Evolutionary conservation across 2,329 filamentous ascomycete species (phyloP).

Genomic region (Didymella sp.): DNA sequence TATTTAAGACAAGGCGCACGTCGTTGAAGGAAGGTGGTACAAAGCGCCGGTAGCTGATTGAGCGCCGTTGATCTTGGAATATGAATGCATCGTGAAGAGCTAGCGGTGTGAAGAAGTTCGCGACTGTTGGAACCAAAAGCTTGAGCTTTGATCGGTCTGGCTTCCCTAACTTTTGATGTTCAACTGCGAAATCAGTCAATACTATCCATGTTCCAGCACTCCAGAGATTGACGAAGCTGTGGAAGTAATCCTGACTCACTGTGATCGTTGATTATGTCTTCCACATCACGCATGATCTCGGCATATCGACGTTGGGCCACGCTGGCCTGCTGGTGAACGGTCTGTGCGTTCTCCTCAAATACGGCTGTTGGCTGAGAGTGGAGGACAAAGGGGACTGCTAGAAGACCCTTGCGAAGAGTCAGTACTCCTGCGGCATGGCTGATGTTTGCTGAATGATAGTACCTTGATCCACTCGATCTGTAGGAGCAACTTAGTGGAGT

Average conservation of each 20-base stretch:
- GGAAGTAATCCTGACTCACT: constrained; percentile 60
- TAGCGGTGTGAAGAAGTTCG: constrained; percentile 90
- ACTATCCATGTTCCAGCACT: neutral
- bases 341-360: constrained; percentile 72
- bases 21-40: constrained; percentile 98
- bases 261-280: constrained; percentile 89
- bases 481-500: neutral
- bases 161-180: constrained; percentile 70
- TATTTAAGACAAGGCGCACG: constrained; percentile 89
- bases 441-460: constrained; percentile 11
- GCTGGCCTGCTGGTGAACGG: constrained; percentile 74
- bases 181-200: constrained; percentile 59
- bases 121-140: constrained; percentile 86
- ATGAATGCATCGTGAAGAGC: constrained; percentile 89
- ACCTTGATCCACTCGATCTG: constrained; percentile 91
- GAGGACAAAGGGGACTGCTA: constrained; percentile 95
- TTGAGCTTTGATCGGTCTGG: constrained; percentile 86
- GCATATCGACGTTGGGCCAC: constrained; percentile 88
- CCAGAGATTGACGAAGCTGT: no score
- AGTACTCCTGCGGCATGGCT: neutral
- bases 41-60: constrained; percentile 89
- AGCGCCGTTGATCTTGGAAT: constrained; percentile 83
- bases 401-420: constrained; percentile 56
- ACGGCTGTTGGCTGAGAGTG: constrained; percentile 93
- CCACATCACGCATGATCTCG: constrained; percentile 94